These are phyloP conservation scores for Raphidocelis subcapitata DNA, from an alignment of 139 green algal species.

Conservation along the genomic window DNA sequence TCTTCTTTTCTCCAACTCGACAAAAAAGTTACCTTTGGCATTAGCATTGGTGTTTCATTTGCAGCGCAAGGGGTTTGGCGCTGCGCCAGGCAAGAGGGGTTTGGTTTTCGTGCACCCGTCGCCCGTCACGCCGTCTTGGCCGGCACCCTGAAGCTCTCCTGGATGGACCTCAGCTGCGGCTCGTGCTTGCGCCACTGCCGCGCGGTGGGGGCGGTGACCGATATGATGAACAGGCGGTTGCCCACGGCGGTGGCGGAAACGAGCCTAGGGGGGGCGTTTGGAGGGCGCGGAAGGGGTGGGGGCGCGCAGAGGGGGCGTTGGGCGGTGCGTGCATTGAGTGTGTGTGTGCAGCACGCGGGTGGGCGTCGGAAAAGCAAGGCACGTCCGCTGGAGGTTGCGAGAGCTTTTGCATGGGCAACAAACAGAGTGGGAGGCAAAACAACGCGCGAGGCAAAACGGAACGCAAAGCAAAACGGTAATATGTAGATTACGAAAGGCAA, in stretches of 20 bases:
- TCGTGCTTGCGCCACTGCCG: conserved; percentile 68
- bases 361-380: not conserved
- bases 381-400: no score
- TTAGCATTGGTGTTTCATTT: no score
- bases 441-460: no score
- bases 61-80: no score
- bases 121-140: not conserved
- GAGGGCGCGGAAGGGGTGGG: conserved; percentile 16
- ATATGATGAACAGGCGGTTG: conserved; percentile 84
- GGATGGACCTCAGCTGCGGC: conserved; percentile 31
- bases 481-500: no score
- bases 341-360: conserved; percentile 25
- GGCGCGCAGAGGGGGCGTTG: not conserved
- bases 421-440: no score
- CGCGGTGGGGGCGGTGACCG: conserved; percentile 42
- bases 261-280: conserved; percentile 54
- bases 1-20: no score
- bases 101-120: no score
- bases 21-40: no score
- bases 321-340: conserved; percentile 15
- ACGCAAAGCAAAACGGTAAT: no score
- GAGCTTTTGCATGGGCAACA: no score
- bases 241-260: conserved; percentile 68
- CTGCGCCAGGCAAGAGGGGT: no score
- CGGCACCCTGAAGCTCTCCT: conserved; percentile 47